Conservation (phyloP, 1,139 yeast species). For the Sugiyamaella paludigena region DNA sequence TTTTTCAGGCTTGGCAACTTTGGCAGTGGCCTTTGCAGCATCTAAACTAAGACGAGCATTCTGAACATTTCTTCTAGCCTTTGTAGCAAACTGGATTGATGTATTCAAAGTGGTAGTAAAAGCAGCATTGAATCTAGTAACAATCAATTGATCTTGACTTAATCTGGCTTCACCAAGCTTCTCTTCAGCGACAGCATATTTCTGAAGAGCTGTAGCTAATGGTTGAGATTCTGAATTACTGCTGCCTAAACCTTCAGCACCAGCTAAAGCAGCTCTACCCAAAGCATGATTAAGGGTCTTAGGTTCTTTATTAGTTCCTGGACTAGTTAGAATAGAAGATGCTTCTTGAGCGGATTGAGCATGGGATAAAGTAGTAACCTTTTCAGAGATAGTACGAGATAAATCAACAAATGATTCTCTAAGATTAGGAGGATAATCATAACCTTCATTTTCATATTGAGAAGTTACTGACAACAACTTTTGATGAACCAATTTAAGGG, state of each 20-base stretch:
- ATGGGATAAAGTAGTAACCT: constrained; percentile 66
- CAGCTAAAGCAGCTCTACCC: constrained; percentile 66
- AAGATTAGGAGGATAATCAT: constrained; percentile 81
- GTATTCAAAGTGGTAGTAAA: constrained; percentile 62
- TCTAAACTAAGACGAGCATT: constrained; percentile 79
- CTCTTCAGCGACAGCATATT: constrained; percentile 54
- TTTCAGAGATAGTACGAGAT: constrained; percentile 62
- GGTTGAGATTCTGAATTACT: constrained; percentile 42
- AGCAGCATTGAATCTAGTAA: constrained; percentile 66
- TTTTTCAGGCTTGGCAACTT: constrained; percentile 68
- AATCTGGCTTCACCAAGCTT: constrained; percentile 82
- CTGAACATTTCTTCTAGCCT: constrained; percentile 73
- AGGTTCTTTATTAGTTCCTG: constrained; percentile 64
- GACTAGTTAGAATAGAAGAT: constrained; percentile 64
- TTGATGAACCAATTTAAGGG: constrained; percentile 68
- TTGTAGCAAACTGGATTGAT: constrained; percentile 62
- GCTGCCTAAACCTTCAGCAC: constrained; percentile 45
- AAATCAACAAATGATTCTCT: constrained; percentile 71
- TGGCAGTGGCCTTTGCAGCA: constrained; percentile 68
- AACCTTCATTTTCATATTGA: constrained; percentile 73
- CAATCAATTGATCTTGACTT: constrained; percentile 76
- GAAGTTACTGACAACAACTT: constrained; percentile 68
- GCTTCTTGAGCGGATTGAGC: constrained; percentile 84
- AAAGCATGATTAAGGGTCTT: constrained; percentile 84
- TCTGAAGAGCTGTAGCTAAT: constrained; percentile 49